Conservation (phyloP, 352 stramenopile genomes). For the Pythium vanterpoolii region DNA sequence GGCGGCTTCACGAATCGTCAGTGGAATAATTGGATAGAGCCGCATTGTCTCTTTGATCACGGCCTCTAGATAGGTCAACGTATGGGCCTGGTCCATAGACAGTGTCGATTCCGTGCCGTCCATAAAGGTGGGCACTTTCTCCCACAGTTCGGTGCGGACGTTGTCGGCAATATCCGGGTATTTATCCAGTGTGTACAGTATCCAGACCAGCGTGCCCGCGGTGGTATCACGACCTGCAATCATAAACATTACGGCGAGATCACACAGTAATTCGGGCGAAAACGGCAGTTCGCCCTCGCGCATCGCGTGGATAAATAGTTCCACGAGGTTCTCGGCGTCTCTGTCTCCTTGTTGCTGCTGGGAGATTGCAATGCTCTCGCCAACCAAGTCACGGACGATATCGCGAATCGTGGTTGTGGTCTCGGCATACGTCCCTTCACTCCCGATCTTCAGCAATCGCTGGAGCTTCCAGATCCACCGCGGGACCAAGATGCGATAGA, state of each 20-base stretch:
- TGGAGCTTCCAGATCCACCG: constrained; percentile 19
- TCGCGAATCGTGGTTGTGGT: constrained; percentile 1
- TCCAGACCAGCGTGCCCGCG: constrained; percentile 37
- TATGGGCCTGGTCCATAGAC: not conserved
- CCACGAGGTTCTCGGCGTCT: constrained; percentile 14
- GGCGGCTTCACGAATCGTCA: constrained; percentile 51
- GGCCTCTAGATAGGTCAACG: constrained; percentile 14
- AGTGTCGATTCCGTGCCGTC: not conserved
- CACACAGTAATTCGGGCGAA: constrained; percentile 26
- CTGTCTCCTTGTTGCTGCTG: too few relatives aligned
- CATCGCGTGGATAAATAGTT: constrained; percentile 21
- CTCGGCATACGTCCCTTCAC: constrained; percentile 7
- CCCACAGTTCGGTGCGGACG: constrained; percentile 25
- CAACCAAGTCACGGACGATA: constrained; percentile 9
- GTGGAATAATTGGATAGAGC: constrained; percentile 20
- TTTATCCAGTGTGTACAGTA: constrained; percentile 34
- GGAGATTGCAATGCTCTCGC: constrained; percentile 1
- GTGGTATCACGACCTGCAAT: constrained; percentile 52
- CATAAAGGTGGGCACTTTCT: constrained; percentile 20
- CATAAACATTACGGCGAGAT: constrained; percentile 54
- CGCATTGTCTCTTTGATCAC: constrained; percentile 12
- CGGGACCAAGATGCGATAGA: constrained; percentile 4
- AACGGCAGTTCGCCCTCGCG: constrained; percentile 11
- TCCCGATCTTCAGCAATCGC: constrained; percentile 9
- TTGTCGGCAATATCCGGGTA: constrained; percentile 43